Percentiles rank a stretch among this genome's conserved stretches.
Evolutionary conservation across 805 yeast species (phyloP).

Genomic region (Ascoidea rubescens): DNA sequence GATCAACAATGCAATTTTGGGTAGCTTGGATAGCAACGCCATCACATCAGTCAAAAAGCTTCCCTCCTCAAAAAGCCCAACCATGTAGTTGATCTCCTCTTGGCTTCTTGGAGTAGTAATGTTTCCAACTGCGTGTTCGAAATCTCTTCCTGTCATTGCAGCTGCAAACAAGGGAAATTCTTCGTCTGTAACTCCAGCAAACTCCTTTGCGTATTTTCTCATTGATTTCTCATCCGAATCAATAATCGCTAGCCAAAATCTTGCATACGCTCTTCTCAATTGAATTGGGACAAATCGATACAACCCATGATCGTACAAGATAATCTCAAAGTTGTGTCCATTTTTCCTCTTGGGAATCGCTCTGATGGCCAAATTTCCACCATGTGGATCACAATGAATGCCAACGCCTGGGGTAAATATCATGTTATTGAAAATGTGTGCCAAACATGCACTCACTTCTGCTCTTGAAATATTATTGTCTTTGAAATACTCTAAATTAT

Average conservation of each 20-base stretch:
- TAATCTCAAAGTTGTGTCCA: constrained; percentile 74
- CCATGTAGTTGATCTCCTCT: constrained; percentile 58
- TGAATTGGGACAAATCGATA: constrained; percentile 72
- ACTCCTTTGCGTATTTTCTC: constrained; percentile 58
- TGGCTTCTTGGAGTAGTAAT: constrained; percentile 38
- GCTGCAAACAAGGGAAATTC: constrained; percentile 81
- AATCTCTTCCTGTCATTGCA: constrained; percentile 91
- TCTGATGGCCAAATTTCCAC: constrained; percentile 86
- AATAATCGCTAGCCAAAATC: constrained; percentile 82
- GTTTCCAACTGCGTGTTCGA: constrained; percentile 56
- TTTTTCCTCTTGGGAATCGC: constrained; percentile 20
- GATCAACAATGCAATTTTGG: constrained; percentile 73
- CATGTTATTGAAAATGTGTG: constrained; percentile 90
- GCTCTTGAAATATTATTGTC: constrained; percentile 52
- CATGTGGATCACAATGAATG: constrained; percentile 96
- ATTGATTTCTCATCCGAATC: constrained; percentile 54
- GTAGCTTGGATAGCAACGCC: constrained; percentile 66
- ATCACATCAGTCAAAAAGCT: constrained; percentile 63
- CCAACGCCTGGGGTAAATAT: constrained; percentile 87
- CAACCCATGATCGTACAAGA: constrained; percentile 89
- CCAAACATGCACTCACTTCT: constrained; percentile 71
- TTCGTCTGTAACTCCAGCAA: constrained; percentile 67
- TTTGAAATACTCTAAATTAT: constrained; percentile 54
- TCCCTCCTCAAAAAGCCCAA: constrained; percentile 41
- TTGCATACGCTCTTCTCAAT: constrained; percentile 73